phyloP scores from a whole-genome alignment of 2,329 filamentous ascomycete species.

The Neospermospora avenae region DNA sequence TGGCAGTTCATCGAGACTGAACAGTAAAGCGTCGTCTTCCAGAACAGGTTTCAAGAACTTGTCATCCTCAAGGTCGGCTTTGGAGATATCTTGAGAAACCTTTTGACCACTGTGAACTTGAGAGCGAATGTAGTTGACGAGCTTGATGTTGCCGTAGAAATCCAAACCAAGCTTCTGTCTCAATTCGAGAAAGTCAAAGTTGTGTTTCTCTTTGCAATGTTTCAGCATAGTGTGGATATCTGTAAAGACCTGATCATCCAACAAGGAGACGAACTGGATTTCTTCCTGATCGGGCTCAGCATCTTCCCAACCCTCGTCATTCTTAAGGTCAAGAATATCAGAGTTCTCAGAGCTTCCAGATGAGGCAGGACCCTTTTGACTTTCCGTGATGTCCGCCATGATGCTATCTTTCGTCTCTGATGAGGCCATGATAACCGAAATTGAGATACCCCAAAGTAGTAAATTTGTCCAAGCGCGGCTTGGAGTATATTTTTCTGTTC shows the following conservation, averaged over 20 bases:
- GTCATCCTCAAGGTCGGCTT: conserved; percentile 69
- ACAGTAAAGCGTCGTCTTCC: conserved; percentile 85
- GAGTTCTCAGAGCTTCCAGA: conserved; percentile 40
- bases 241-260: conserved; percentile 64
- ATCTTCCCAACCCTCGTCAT: conserved; percentile 54
- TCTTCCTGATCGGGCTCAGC: conserved; percentile 61
- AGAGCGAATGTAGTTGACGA: conserved; percentile 65
- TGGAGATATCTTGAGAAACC: conserved; percentile 49
- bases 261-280: conserved; percentile 63
- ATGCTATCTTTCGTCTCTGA: background rate
- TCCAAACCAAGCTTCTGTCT: conserved; percentile 60
- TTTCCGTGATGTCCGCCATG: conserved; percentile 24
- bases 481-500: background rate
- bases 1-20: conserved; percentile 77
- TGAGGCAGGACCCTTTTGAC: conserved; percentile 23
- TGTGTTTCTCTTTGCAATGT: conserved; percentile 62
- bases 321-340: conserved; percentile 41
- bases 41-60: conserved; percentile 78
- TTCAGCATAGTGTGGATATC: conserved; percentile 63
- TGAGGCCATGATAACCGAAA: background rate
- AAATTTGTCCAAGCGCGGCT: background rate
- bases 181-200: conserved; percentile 63
- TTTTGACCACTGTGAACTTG: conserved; percentile 44
- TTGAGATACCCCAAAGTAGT: background rate
- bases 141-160: conserved; percentile 69